Evolutionary conservation across 495 filamentous ascomycete species (phyloP), one percentile per base, ranked within the genome.

Genomic region (Podospora tetraspora): DNA sequence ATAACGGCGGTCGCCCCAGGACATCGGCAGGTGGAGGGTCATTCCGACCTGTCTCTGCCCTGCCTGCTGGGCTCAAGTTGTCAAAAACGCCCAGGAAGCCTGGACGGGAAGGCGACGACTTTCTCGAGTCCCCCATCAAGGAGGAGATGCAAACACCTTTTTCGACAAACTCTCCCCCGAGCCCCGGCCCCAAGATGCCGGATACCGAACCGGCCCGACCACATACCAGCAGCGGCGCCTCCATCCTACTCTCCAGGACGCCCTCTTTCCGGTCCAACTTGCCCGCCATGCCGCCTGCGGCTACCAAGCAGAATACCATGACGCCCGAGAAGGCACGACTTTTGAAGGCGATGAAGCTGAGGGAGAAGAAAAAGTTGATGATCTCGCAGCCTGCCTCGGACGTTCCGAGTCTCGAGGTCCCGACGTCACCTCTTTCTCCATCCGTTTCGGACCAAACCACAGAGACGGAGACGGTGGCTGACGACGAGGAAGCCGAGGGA

Each of bases 291-390:
- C 73, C 76, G 23, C 71, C 77, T 30, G 70, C 72, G 1, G 63
- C 78, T 10, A 71, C 70, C 58, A 87, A 84, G 68, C 84, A 87
- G 13, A 84, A 85, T 30, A 84, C 86, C 19, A 88, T 96, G 74
- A 94, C 92, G 1, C 91, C 92, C 0, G 95, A 98, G 75, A 97
- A 97, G 76, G 87, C 91, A 71, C 86, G 93, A 69, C 81, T 99
- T 68, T 91, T 96, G 92, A 97, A 94, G 81, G 94, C 95, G 6
- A 83, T 97, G 76, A 90, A 98, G 71, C 80, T 97, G 59, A 85
- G 95, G 56, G 80, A 86, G 74, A 93, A 92, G 78, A 92, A 90
- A 73, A 88, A 91, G 71, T 82, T 88, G 83, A 85, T 77, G 73
- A 71, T 62, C 63, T 62, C 65, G 56, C 74, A 72, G 34, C 63